Evolutionary conservation across 1,284 basidiomycete species (phyloP), one percentile per base, ranked within the genome.

Genomic region (Puccinia coronata): DNA sequence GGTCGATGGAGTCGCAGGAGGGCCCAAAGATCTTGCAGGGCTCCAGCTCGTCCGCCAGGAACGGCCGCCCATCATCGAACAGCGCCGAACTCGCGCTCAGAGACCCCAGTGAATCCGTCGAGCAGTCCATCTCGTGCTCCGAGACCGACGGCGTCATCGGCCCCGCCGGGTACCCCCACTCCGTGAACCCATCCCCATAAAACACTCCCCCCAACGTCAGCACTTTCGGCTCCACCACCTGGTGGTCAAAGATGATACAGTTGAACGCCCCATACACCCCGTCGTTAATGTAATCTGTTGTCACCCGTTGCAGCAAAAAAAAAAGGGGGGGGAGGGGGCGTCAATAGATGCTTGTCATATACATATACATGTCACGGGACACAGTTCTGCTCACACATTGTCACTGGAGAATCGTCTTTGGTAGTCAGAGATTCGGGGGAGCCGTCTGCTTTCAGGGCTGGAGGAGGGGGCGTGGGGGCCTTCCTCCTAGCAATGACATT

Each of bases 211-310:
- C 84, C 82, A 82, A 85, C 25, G 90, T 90, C 74, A 96, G 89
- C 39, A 94, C 92, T 86, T 93, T 91, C 57, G 94, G 94, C 84
- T 92, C 90, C 25, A 93, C 92, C 82, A 91, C 90, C 86, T 95
- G 93, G 87, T 96, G 95, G 87, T 96, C 94, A 87, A 96, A 96
- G 85, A 96, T 89, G 87, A 94, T 93, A 87, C 94, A 95, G 90
- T 99, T 98, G 90, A 99, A 98, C 28, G 96, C 93, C 77, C 96
- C 96, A 87, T 99, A 99, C 57, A 98, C 94, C 65, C 95, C 96
- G 87, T 97, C 96, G 88, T 96, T 97, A 90, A 97, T 94, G 88
- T 97, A 98, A 88, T 96, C 78, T 80, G 57, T 61, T 25, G n/a
- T n/a, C n/a, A n/a, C n/a, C 36, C 20, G 43, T 57, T 43, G n/a